Evolutionary conservation across 2,329 filamentous ascomycete species (phyloP).

Genomic region (Fusarium sp.): DNA sequence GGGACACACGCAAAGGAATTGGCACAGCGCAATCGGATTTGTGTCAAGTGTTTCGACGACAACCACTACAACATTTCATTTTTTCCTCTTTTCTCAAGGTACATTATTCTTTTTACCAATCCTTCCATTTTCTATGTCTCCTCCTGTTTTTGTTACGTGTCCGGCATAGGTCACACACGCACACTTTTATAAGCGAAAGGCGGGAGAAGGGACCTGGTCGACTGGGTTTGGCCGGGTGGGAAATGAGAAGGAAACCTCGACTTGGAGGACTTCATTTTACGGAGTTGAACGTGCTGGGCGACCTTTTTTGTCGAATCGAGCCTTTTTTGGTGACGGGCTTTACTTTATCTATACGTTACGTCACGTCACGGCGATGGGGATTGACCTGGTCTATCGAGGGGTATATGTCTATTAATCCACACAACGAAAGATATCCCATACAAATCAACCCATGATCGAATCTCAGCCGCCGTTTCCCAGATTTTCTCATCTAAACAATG

Average conservation of each 20-base stretch:
- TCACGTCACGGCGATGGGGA: constrained; percentile 10
- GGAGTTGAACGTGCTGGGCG: neutral
- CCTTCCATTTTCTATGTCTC: neutral
- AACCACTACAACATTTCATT: constrained; percentile 16
- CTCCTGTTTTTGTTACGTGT: neutral
- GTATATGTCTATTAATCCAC: constrained; percentile 26
- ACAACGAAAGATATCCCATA: constrained; percentile 21
- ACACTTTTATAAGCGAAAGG: neutral
- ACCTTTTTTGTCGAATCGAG: constrained; percentile 13
- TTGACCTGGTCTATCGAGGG: constrained; percentile 13
- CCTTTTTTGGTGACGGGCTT: neutral
- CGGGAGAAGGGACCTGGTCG: neutral
- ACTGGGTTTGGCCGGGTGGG: neutral
- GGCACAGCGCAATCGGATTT: constrained; percentile 25
- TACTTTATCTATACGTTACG: neutral
- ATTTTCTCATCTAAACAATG: neutral
- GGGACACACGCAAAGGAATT: constrained; percentile 13
- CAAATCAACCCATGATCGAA: constrained; percentile 25
- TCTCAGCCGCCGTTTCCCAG: constrained; percentile 1
- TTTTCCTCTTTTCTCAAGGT: constrained; percentile 24
- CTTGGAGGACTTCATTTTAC: constrained; percentile 3
- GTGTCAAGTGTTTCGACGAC: constrained; percentile 34
- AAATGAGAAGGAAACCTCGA: neutral
- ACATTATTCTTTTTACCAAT: constrained; percentile 12
- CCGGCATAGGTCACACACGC: neutral